phyloP scores from a whole-genome alignment of 805 yeast genomes.

The Lipomyces mesembrius region DNA sequence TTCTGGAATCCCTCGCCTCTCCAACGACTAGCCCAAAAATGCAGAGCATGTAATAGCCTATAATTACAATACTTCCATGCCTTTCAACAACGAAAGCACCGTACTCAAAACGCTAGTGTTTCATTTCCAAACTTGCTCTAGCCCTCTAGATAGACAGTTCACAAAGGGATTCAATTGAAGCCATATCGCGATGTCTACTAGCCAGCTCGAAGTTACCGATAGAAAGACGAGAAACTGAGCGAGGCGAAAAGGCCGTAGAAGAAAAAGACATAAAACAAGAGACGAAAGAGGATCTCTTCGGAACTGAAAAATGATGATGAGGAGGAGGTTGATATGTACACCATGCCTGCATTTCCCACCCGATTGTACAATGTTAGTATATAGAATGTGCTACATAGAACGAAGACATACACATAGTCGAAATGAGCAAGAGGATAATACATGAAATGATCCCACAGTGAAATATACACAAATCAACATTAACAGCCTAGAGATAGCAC shows the following conservation, averaged over 20 bases:
- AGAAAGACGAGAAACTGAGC: constrained; percentile 19
- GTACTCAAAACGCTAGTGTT: constrained; percentile 22
- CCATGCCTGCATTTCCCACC: neutral
- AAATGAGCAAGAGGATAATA: constrained; percentile 1
- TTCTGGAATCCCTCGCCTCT: neutral
- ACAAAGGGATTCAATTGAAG: neutral
- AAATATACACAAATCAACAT: neutral
- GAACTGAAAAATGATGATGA: too few relatives aligned
- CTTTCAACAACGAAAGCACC: constrained; percentile 2
- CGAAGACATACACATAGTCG: neutral
- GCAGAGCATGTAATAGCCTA: constrained; percentile 10
- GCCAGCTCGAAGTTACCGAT: constrained; percentile 23
- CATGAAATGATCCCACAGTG: neutral
- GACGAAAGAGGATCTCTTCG: neutral
- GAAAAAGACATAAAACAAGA: neutral
- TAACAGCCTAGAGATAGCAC: neutral
- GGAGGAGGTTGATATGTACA: neutral
- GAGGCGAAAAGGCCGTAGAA: constrained; percentile 12
- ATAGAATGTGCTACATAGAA: neutral
- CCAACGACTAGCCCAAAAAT: neutral
- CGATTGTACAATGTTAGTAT: neutral
- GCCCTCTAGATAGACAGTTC: constrained; percentile 14
- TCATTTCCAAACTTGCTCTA: constrained; percentile 1
- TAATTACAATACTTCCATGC: constrained; percentile 24
- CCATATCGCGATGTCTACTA: neutral